Evolutionary conservation across 2,329 filamentous ascomycete species (phyloP).

Genomic region (Sclerotinia subarctica): DNA sequence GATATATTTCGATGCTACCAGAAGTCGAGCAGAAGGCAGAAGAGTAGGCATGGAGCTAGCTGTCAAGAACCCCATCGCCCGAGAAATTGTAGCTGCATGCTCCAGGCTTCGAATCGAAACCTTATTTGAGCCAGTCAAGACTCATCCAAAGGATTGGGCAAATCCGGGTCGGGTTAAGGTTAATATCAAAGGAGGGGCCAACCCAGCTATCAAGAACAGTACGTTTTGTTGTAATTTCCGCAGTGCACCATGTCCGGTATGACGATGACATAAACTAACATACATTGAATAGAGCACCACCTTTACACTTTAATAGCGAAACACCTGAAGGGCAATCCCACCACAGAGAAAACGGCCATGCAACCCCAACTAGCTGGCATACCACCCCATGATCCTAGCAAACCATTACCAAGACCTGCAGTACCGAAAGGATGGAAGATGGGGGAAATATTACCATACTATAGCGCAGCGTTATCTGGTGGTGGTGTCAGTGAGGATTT

Average conservation of each 20-base stretch:
- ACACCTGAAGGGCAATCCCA: conserved; percentile 75
- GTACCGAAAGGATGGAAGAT: conserved; percentile 92
- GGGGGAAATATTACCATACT: conserved; percentile 75
- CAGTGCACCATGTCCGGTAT: neutral
- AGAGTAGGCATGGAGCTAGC: conserved; percentile 71
- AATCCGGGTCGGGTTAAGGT: conserved; percentile 91
- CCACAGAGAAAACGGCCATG: conserved; percentile 67
- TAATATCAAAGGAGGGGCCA: conserved; percentile 61
- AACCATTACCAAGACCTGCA: conserved; percentile 67
- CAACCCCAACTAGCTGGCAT: conserved; percentile 70
- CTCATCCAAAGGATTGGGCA: conserved; percentile 94
- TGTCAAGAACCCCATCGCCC: conserved; percentile 79
- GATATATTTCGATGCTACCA: conserved; percentile 82
- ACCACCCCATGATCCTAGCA: conserved; percentile 57
- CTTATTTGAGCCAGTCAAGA: conserved; percentile 86
- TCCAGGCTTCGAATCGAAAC: conserved; percentile 66
- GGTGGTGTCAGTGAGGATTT: conserved; percentile 93
- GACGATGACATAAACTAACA: neutral
- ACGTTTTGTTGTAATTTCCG: conserved; percentile 35
- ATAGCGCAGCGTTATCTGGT: conserved; percentile 85
- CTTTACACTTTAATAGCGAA: conserved; percentile 77
- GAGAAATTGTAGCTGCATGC: conserved; percentile 86
- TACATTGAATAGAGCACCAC: conserved; percentile 64
- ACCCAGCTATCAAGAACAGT: conserved; percentile 62
- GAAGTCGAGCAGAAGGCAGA: conserved; percentile 74